Conservation (phyloP, 345 rosid species). For the Populus euphratica region DNA sequence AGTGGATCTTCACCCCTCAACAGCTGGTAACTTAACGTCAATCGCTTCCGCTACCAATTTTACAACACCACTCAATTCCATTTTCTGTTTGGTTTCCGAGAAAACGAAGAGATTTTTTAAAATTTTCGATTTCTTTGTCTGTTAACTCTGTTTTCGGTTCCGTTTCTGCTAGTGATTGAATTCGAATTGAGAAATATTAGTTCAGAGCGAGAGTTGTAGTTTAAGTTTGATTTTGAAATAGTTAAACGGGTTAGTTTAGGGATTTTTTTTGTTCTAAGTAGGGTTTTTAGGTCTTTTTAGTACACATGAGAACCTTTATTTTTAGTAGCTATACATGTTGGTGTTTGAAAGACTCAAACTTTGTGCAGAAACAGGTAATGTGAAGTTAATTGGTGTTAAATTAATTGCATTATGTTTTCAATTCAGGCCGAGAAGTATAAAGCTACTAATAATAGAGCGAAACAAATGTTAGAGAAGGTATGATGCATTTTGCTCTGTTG, state of each 20-base stretch:
- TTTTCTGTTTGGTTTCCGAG: conserved; percentile 6
- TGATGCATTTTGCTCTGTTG: neutral
- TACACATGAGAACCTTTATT: too few relatives aligned
- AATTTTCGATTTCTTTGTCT: neutral
- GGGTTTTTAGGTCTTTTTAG: too few relatives aligned
- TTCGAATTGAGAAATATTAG: too few relatives aligned
- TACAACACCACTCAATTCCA: neutral
- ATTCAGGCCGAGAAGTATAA: conserved; percentile 61
- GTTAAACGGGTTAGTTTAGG: too few relatives aligned
- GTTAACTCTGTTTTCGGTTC: too few relatives aligned
- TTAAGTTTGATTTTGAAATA: too few relatives aligned
- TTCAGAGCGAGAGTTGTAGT: too few relatives aligned
- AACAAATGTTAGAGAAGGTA: conserved; percentile 76
- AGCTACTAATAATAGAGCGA: conserved; percentile 65
- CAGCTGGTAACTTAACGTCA: conserved; percentile 40
- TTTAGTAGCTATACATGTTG: too few relatives aligned
- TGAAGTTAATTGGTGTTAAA: neutral
- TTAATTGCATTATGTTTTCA: neutral
- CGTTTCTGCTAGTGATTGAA: too few relatives aligned
- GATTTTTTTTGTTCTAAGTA: too few relatives aligned
- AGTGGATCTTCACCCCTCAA: conserved; percentile 86
- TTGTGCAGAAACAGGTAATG: too few relatives aligned
- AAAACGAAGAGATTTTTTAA: neutral
- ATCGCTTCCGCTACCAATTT: neutral
- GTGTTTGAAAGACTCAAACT: too few relatives aligned